Evolutionary conservation across 2,329 filamentous ascomycete genomes (phyloP), one percentile per base, ranked within the genome.

Genomic region (Fusarium oligoseptatum): DNA sequence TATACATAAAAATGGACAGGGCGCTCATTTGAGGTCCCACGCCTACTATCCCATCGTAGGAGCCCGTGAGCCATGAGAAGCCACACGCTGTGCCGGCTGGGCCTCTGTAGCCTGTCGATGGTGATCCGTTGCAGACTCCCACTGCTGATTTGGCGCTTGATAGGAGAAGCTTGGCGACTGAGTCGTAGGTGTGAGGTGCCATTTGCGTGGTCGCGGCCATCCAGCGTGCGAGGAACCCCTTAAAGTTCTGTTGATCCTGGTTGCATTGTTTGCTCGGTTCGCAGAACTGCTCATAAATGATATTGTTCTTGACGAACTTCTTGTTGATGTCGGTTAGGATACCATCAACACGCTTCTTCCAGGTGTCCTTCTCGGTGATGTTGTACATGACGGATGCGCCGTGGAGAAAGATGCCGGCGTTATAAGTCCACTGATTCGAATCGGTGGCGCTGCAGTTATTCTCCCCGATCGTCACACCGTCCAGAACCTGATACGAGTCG

Each of bases 211-310:
- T 88, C 20, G 84, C 84, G 1, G 89, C 87, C 79, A 92, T 82
- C 90, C 92, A 95, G 52, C 93, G 91, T 29, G 90, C 83, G 29
- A 94, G 85, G 81, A 94, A 95, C 12, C 92, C 93, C 83, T 95
- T 95, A 89, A 95, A 95, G 57, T 88, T 91, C 77, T 88, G 88
- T 83, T 95, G 92, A 81, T 95, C 93, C 72, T 87, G 87, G 83
- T 94, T 89, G 86, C 93, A 95, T 29, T 85, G 85, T 65, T 84
- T 83, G 67, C 82, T 82, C 9, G 82, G 83, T 83, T 95, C 93
- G 83, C 93, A 95, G 34, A 89, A 88, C 71, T 87, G 86, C 83
- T 95, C 93, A 77, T 87, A 89, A 80, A 94, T 88, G 80, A 94
- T 78, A 63, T 81, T 82, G 34, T 81, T 71, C 50, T 80, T 77